These are phyloP conservation scores for Fusarium sp. DNA, from an alignment of 2,329 filamentous ascomycete species.

Conservation along the genomic window DNA sequence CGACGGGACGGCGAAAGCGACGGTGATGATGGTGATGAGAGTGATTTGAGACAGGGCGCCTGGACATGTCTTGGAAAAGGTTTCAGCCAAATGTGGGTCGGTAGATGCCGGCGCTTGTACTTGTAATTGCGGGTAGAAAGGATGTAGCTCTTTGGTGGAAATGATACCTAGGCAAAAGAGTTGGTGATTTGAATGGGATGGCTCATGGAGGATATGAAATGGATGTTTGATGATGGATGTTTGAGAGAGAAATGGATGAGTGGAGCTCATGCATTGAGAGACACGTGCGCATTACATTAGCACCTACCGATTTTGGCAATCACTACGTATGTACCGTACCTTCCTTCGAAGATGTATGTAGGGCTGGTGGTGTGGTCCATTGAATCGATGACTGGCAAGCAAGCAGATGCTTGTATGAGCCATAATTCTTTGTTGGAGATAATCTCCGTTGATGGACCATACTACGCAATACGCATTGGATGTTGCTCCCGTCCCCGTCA, in stretches of 20 bases:
- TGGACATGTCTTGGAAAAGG: slow-evolving; percentile 7
- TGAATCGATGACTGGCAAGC: not conserved
- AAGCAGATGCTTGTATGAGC: not conserved
- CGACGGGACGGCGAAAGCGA: not conserved
- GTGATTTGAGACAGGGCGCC: slow-evolving; percentile 4
- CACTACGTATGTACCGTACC: slow-evolving; percentile 9
- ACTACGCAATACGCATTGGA: not conserved
- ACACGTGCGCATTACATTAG: slow-evolving; percentile 40
- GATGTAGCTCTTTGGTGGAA: not conserved
- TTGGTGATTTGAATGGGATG: not conserved
- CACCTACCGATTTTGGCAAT: slow-evolving; percentile 35
- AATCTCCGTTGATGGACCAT: not conserved
- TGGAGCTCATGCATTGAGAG: slow-evolving; percentile 12
- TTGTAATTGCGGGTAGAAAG: not conserved
- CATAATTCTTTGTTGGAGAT: not conserved
- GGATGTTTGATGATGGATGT: not conserved
- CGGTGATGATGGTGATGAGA: not conserved
- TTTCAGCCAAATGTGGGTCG: slow-evolving; percentile 24
- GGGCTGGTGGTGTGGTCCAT: slow-evolving; percentile 4
- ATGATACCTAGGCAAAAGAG: not conserved
- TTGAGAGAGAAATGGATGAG: slow-evolving; percentile 10
- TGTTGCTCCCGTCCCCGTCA: not conserved
- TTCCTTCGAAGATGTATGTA: not conserved
- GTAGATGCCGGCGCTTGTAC: slow-evolving; percentile 8
- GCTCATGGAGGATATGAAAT: not conserved